These are phyloP conservation scores for Metschnikowia chrysomelidarum DNA, from an alignment of 805 yeast species.

Conservation along the genomic window DNA sequence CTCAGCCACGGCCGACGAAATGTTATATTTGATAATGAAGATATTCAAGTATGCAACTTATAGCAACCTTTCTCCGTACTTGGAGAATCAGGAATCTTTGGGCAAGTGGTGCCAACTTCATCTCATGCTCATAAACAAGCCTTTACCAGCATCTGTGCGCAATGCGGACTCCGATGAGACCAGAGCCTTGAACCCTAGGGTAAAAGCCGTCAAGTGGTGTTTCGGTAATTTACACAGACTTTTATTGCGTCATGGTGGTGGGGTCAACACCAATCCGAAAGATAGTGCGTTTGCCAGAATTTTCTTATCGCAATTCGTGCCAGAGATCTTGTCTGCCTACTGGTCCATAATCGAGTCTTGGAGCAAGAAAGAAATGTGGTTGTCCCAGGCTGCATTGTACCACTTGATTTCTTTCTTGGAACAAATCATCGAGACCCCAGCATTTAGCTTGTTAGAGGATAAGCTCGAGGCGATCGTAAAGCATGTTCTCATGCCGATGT, in stretches of 20 bases:
- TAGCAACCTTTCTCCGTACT: constrained; percentile 37
- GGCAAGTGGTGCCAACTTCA: constrained; percentile 44
- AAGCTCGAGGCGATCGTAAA: constrained; percentile 40
- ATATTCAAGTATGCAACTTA: constrained; percentile 41
- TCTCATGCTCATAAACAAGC: constrained; percentile 37
- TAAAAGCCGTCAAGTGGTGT: constrained; percentile 45
- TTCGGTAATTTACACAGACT: constrained; percentile 43
- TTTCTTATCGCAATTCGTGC: constrained; percentile 39
- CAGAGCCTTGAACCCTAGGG: constrained; percentile 39
- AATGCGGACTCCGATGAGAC: constrained; percentile 30
- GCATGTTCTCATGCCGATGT: constrained; percentile 42
- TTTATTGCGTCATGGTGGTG: constrained; percentile 45
- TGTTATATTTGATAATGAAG: constrained; percentile 41
- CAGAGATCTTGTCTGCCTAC: constrained; percentile 41
- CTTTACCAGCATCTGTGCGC: constrained; percentile 34
- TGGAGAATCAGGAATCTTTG: constrained; percentile 33
- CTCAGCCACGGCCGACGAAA: constrained; percentile 18
- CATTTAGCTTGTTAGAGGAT: constrained; percentile 35
- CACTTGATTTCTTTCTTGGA: constrained; percentile 45
- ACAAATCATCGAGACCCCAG: constrained; percentile 40
- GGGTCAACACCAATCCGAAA: constrained; percentile 33
- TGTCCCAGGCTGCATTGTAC: constrained; percentile 39
- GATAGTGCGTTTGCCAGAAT: constrained; percentile 27
- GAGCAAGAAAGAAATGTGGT: constrained; percentile 39
- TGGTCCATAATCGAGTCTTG: constrained; percentile 43